Evolutionary conservation across 169 alveolate genomes (phyloP).

Genomic region (Plasmodium gallinaceum): DNA sequence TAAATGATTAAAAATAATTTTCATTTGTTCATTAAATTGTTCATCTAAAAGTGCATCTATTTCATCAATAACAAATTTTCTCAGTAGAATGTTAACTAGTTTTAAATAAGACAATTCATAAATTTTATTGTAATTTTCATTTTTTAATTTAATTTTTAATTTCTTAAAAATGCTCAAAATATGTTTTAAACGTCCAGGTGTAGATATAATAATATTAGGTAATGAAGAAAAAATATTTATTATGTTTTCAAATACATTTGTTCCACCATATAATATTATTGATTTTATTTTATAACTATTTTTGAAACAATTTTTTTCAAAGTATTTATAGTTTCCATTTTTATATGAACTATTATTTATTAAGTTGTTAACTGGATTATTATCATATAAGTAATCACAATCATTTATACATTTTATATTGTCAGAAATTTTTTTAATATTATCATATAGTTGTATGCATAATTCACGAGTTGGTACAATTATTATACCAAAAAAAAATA

Average conservation of each 20-base stretch:
- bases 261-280: constrained; percentile 57
- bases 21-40: constrained; percentile 33
- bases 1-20: constrained; percentile 8
- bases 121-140: not conserved
- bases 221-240: not conserved
- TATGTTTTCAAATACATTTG: constrained; percentile 28
- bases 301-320: not conserved
- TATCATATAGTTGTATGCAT: constrained; percentile 49
- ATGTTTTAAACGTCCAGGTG: constrained; percentile 74
- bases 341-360: not conserved
- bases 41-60: constrained; percentile 53
- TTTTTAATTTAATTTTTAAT: not conserved
- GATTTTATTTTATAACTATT: constrained; percentile 17
- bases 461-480: constrained; percentile 61
- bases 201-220: constrained; percentile 47
- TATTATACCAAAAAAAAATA: constrained; percentile 20
- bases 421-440: constrained; percentile 8
- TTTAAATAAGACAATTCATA: constrained; percentile 11
- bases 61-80: constrained; percentile 42
- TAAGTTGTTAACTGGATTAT: not conserved
- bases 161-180: constrained; percentile 15
- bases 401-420: not conserved
- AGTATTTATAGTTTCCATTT: not conserved
- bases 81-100: constrained; percentile 5
- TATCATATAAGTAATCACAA: too few species aligned